Percentiles rank a stretch among this genome's conserved stretches.
These are phyloP conservation scores for Trichoderma sp. DNA, from an alignment of 2,329 filamentous ascomycete genomes.

Conservation along the genomic window DNA sequence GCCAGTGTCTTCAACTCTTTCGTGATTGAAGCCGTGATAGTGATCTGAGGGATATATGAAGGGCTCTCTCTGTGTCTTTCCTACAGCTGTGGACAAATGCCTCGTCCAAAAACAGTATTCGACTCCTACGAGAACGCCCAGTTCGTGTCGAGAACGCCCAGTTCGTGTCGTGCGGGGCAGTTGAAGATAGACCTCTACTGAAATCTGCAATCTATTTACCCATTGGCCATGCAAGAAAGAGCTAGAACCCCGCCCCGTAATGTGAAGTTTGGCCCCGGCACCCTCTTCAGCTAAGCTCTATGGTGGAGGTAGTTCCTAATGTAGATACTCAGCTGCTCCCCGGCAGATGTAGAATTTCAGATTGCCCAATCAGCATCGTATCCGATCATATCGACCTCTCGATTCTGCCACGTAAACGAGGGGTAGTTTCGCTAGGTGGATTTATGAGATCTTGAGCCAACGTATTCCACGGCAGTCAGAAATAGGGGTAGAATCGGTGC, in stretches of 20 bases:
- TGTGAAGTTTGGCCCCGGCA: neutral
- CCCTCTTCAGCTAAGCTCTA: neutral
- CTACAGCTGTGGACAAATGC: neutral
- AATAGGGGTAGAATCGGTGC: neutral
- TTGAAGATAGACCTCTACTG: neutral
- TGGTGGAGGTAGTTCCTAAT: neutral
- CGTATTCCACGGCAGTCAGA: neutral
- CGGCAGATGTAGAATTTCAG: neutral
- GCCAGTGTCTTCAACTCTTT: neutral
- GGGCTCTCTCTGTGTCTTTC: neutral
- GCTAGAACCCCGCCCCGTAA: neutral
- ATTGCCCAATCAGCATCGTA: neutral
- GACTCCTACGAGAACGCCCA: neutral
- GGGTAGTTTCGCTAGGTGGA: neutral
- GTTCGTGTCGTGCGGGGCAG: neutral
- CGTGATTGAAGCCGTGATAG: neutral
- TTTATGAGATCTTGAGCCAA: neutral
- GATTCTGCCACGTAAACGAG: neutral
- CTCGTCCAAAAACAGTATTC: neutral
- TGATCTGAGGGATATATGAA: neutral
- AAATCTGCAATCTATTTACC: neutral
- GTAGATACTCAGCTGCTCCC: neutral
- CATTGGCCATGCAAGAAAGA: neutral
- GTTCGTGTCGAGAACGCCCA: neutral
- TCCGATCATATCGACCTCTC: neutral